Evolutionary conservation across 495 filamentous ascomycete species (phyloP).

Genomic region (Cercophora samala): DNA sequence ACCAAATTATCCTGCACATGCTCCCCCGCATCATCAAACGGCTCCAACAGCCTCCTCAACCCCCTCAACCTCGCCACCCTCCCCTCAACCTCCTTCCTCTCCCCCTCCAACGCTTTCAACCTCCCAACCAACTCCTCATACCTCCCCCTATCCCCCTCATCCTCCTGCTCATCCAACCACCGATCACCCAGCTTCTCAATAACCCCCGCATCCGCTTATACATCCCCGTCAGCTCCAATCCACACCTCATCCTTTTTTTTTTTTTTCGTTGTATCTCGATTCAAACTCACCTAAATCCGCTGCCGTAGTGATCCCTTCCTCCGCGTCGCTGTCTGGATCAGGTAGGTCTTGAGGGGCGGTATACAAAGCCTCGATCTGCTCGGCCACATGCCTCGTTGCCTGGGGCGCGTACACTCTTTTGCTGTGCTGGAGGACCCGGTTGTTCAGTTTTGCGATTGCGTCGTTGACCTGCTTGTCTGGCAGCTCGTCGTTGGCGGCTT

Average conservation of each 20-base stretch:
- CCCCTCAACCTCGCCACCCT: conserved; percentile 56
- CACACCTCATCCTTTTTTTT: background rate
- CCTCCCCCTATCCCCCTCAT: conserved; percentile 20
- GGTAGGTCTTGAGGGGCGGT: conserved; percentile 32
- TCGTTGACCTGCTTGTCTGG: conserved; percentile 50
- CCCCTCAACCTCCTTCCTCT: conserved; percentile 51
- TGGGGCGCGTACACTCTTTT: conserved; percentile 71
- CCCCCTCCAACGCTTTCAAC: conserved; percentile 51
- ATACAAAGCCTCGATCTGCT: conserved; percentile 80
- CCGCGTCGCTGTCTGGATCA: conserved; percentile 43
- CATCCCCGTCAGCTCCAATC: background rate
- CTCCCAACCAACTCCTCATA: conserved; percentile 55
- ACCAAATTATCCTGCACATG: conserved; percentile 76
- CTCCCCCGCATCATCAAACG: conserved; percentile 41
- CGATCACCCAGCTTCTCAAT: conserved; percentile 24
- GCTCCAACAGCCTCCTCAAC: conserved; percentile 56
- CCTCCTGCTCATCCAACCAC: background rate
- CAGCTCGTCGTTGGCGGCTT: conserved; percentile 45
- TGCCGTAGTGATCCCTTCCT: conserved; percentile 27
- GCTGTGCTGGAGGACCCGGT: conserved; percentile 63
- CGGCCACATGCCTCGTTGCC: conserved; percentile 72
- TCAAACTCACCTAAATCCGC: conserved; percentile 43
- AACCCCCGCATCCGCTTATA: conserved; percentile 33
- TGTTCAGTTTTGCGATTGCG: conserved; percentile 57
- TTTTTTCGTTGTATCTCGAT: too few species aligned